Evolutionary conservation across 2,329 filamentous ascomycete species (phyloP).

Genomic region (Myriosclerotinia duriaeana): DNA sequence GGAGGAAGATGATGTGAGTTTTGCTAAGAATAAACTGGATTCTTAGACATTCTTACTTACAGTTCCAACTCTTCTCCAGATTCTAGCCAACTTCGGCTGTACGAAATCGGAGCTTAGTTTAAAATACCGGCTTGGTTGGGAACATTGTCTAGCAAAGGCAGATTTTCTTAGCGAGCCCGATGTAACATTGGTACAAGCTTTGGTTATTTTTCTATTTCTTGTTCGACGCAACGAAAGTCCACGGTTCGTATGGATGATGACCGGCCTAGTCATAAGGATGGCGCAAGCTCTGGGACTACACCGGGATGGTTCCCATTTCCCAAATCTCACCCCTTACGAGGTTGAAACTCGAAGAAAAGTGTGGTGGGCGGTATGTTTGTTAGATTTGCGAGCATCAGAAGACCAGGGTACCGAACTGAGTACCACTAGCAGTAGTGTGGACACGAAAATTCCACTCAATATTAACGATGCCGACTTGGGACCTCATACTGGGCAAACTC

Average conservation of each 20-base stretch:
- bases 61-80: constrained; percentile 35
- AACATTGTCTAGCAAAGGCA: constrained; percentile 61
- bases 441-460: constrained; percentile 51
- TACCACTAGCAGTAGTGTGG: constrained; percentile 47
- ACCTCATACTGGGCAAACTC: constrained; percentile 23
- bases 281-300: constrained; percentile 47
- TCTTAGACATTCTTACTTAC: neutral
- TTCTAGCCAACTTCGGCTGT: constrained; percentile 49
- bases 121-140: constrained; percentile 48
- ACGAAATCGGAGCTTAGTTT: constrained; percentile 48
- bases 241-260: constrained; percentile 61
- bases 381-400: constrained; percentile 51
- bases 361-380: constrained; percentile 51
- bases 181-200: constrained; percentile 59
- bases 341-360: constrained; percentile 53
- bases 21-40: too few species aligned
- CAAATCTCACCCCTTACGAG: constrained; percentile 38
- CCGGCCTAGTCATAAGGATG: constrained; percentile 57
- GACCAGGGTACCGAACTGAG: constrained; percentile 50
- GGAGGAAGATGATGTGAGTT: constrained; percentile 56
- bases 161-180: constrained; percentile 61
- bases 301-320: constrained; percentile 44
- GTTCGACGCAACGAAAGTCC: constrained; percentile 53
- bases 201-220: constrained; percentile 56
- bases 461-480: constrained; percentile 50